Evolutionary conservation across 441 rosid species (phyloP).

Genomic region (Syzygium syzygioides): DNA sequence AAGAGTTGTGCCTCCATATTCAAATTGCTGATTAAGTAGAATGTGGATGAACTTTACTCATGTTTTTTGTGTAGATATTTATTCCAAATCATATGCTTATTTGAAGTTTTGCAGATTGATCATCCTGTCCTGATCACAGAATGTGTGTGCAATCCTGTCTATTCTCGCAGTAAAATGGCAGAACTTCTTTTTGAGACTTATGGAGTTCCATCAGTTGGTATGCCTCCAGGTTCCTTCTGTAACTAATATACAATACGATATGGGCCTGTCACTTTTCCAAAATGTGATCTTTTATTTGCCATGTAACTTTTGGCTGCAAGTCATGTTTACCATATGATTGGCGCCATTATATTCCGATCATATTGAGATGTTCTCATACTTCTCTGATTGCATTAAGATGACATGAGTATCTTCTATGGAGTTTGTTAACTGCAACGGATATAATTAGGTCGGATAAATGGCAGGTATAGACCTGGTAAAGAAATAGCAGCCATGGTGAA

Average conservation of each 20-base stretch:
- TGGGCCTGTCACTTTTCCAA: constrained; percentile 4
- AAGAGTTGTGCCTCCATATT: background rate
- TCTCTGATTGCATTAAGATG: background rate
- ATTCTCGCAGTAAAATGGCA: constrained; percentile 94
- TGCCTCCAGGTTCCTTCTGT: background rate
- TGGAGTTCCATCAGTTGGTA: constrained; percentile 96
- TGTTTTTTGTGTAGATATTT: background rate
- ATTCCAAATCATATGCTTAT: constrained; percentile 19
- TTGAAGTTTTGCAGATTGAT: constrained; percentile 60
- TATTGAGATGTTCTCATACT: background rate
- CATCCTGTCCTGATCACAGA: constrained; percentile 92
- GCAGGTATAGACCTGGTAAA: background rate
- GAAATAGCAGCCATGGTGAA: background rate
- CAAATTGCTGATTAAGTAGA: background rate
- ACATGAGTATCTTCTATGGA: background rate
- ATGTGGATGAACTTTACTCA: background rate
- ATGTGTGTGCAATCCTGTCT: constrained; percentile 88
- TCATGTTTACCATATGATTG: background rate
- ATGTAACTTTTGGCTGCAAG: background rate
- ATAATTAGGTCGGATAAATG: background rate
- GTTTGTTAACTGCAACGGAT: background rate
- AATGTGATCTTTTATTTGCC: background rate
- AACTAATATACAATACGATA: background rate
- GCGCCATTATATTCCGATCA: background rate
- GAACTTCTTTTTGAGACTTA: constrained; percentile 92